Evolutionary conservation across 768 basidiomycete genomes (phyloP), one percentile per base, ranked within the genome.

Genomic region (Phaeolepiota aurea): DNA sequence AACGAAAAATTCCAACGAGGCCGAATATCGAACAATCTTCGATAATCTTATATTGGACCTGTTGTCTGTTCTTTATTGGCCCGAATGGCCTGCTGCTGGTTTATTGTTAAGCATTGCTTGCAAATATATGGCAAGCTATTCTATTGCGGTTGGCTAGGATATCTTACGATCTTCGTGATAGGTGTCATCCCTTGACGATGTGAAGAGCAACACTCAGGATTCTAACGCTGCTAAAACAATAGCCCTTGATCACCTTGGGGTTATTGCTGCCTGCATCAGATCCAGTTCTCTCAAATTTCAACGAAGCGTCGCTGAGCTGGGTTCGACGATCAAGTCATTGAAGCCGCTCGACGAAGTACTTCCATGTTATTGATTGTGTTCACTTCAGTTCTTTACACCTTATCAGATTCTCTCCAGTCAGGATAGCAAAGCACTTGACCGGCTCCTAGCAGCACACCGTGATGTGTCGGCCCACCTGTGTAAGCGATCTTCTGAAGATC

Each of bases 21-120:
- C 87, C 3, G 94, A 98, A 55, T 97, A 97, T 56, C 79, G 91
- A 37, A 71, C 81, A 0, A 90, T 98, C 28, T 86, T 98, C 44
- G 94, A 98, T 53, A 87, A 87, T 50, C 66, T 98, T 9, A 78
- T 98, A 31, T 78, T 80, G 1, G 96, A 99, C 54, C 67, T 96
- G 16, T 71, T 98, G 16, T 74, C 76, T 5, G 91, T 96, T 14
- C 66, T 97, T 4, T 92, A 85, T 56, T 88, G 88, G 79, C 93
- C 96, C 0, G 96, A 99, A 60, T 99, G 94, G 92, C 96, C 96
- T 4, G 93, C 88, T 7, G 88, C 96, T 1, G 74, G 80, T 32
- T 61, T 96, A 13, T 68, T 96, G 28, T 63, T 98, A 25, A 77
- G 73, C 32, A 82, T 96, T 35, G 77, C 82, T 4, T 85, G 81